These are phyloP conservation scores for Angophora floribunda DNA, from an alignment of 345 rosid genomes.

Conservation along the genomic window DNA sequence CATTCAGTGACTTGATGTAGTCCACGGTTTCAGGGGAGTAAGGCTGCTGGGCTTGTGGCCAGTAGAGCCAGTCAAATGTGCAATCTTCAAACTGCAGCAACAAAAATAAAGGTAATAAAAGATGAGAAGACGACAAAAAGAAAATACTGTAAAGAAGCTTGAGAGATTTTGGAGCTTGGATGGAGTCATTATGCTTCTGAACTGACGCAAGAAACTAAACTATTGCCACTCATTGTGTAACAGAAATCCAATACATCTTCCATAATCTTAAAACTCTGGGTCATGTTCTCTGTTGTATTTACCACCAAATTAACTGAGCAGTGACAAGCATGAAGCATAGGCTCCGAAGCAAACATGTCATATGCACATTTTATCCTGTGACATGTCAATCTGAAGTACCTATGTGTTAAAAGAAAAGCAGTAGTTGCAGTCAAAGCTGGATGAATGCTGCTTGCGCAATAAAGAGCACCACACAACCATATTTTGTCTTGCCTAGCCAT, in stretches of 20 bases:
- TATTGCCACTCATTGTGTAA: not conserved
- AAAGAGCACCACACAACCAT: not conserved
- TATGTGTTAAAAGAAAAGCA: not conserved
- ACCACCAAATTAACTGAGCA: not conserved
- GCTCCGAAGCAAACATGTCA: not conserved
- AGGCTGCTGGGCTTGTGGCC: slow-evolving; percentile 80
- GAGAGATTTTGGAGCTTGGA: not conserved
- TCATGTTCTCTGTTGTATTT: not conserved
- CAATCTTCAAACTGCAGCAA: slow-evolving; percentile 75
- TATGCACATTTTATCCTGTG: not conserved
- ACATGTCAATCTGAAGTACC: not conserved
- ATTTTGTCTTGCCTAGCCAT: not conserved
- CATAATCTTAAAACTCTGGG: not conserved
- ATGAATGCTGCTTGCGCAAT: not conserved
- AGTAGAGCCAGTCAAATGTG: slow-evolving; percentile 90
- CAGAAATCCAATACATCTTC: not conserved
- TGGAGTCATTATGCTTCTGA: not conserved
- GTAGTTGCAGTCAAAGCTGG: not conserved
- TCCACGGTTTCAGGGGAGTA: slow-evolving; percentile 46
- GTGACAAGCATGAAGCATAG: not conserved
- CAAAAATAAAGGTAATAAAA: not conserved
- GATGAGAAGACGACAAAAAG: not conserved
- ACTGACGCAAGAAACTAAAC: not conserved
- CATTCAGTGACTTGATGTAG: slow-evolving; percentile 50
- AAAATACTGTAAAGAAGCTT: not conserved